Conservation (phyloP, 1,139 yeast genomes). For the Yamadazyma diddensiae region DNA sequence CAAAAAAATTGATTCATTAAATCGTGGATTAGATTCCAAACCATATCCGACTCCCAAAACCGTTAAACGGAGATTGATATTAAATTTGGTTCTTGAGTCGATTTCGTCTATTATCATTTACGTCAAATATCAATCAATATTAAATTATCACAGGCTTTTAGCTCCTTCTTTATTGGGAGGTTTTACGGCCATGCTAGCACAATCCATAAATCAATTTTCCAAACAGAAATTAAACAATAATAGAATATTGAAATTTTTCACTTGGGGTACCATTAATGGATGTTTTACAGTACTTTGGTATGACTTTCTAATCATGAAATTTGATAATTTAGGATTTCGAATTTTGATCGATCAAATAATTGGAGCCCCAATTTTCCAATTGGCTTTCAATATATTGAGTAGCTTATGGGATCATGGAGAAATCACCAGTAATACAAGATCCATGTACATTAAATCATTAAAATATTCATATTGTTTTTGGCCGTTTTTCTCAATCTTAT, state of each 20-base stretch:
- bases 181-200: slow-evolving; percentile 55
- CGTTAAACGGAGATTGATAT: slow-evolving; percentile 14
- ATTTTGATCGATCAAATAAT: slow-evolving; percentile 51
- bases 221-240: slow-evolving; percentile 39
- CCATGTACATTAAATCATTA: slow-evolving; percentile 44
- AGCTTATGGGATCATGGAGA: slow-evolving; percentile 57
- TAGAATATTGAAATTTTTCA: slow-evolving; percentile 46
- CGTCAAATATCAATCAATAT: slow-evolving; percentile 24
- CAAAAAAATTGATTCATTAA: slow-evolving; percentile 10
- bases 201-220: slow-evolving; percentile 50
- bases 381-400: slow-evolving; percentile 46
- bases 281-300: slow-evolving; percentile 57
- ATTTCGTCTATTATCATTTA: slow-evolving; percentile 23
- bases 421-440: slow-evolving; percentile 22
- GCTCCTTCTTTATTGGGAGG: slow-evolving; percentile 47
- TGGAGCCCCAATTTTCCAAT: slow-evolving; percentile 56
- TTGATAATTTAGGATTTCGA: slow-evolving; percentile 35
- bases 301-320: slow-evolving; percentile 36
- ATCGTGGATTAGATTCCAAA: slow-evolving; percentile 16
- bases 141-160: slow-evolving; percentile 21
- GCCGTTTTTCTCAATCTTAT: slow-evolving; percentile 54
- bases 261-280: slow-evolving; percentile 67
- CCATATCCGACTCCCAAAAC: slow-evolving; percentile 21
- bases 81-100: slow-evolving; percentile 24
- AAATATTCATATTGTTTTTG: slow-evolving; percentile 55